Evolutionary conservation across 345 rosid genomes (phyloP), one percentile per base, ranked within the genome.

Genomic region (Sapria himalayana): DNA sequence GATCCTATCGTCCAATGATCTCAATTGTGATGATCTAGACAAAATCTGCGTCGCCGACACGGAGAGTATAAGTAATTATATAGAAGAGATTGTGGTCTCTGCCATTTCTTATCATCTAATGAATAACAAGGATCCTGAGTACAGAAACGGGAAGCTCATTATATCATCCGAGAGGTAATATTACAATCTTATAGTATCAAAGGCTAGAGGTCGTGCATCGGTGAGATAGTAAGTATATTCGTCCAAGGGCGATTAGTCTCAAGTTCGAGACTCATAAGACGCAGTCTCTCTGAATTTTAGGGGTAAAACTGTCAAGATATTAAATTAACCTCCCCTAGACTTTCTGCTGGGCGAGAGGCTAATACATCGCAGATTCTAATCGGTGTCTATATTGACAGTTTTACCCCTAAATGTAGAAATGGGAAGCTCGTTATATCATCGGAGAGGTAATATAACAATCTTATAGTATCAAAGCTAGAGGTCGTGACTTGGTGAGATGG

Each of bases 51-150:
- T 69, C 36, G 77, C 65, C 4, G 93, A 89, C 31, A 63, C 95
- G 0, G 60, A 72, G 72, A 65, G 64, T 35, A 71, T 89, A 15
- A 62, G 98, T 49, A 72, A 66, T 52, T 74, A 79, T 61, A 76
- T 82, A 13, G 91, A 82, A 62, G 98, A 89, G 74, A 68, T 79
- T 45, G 86, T 89, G 46, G 64, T 82, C 12, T 82, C 95, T 22
- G 98, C 98, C 8, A 59, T 89, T 39, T 82, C 91, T 3, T 71
- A 74, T 66, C 93, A 89, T 61, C 60, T 89, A 32, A 82, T 82
- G 93, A 79, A 74, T 40, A 79, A 58, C 42, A 76, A 74, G 53
- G 57, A 76, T 59, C 74, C 74, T 1, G 79, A 70, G 20, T 89
- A 82, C 47, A 60, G 95, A 51, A 79, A 78, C 12, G 98, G 93